A percentile compares a stretch with the other conserved stretches of the same genome.
Evolutionary conservation across 352 stramenopile genomes (phyloP).

Genomic region (Pythium rishiriense): DNA sequence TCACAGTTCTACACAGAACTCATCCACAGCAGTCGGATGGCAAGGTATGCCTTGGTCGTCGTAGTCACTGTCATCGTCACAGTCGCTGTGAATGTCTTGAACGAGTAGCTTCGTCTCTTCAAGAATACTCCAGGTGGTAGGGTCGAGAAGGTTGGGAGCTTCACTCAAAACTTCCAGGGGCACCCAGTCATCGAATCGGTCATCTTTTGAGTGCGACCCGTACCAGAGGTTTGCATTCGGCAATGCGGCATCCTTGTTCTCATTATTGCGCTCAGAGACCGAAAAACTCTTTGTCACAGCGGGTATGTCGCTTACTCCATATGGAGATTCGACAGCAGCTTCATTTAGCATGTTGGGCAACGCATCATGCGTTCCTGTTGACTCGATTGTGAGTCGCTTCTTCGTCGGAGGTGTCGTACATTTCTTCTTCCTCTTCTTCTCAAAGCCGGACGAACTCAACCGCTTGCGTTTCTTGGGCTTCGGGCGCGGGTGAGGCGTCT

Average conservation of each 20-base stretch:
- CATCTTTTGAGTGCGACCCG: not conserved
- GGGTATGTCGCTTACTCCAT: not conserved
- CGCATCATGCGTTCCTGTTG: not conserved
- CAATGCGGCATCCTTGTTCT: not conserved
- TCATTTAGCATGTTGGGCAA: not conserved
- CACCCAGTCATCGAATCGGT: slow-evolving; percentile 12
- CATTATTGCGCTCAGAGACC: not conserved
- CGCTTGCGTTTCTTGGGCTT: slow-evolving; percentile 7
- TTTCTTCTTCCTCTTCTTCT: slow-evolving; percentile 5
- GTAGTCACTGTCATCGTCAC: not conserved
- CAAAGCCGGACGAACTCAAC: not conserved
- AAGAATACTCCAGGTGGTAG: not conserved
- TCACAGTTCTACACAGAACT: not conserved
- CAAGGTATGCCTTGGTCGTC: not conserved
- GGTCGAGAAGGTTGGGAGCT: not conserved
- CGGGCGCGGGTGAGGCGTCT: not conserved
- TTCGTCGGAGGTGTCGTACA: not conserved
- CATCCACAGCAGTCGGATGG: not conserved
- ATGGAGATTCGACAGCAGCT: not conserved
- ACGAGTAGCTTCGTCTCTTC: not conserved
- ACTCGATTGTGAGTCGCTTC: not conserved
- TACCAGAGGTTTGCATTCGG: not conserved
- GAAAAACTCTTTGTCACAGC: not conserved
- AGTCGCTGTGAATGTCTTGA: not conserved
- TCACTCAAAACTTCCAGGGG: not conserved